Evolutionary conservation across 1,139 yeast genomes (phyloP).

Genomic region (Blastobotrys capitulatus): DNA sequence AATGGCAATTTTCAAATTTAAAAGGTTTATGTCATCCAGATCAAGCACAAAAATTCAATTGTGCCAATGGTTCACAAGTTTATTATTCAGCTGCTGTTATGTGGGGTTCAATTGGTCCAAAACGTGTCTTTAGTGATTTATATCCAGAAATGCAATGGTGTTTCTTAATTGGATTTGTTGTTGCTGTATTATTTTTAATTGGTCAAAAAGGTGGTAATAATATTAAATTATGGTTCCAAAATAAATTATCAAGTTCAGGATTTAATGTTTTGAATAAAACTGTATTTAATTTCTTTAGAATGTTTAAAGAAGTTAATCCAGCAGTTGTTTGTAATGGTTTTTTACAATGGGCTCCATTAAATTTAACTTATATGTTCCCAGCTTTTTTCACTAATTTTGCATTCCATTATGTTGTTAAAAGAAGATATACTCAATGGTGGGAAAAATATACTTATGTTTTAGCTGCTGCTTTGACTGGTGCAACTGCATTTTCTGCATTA

Average conservation of each 20-base stretch:
- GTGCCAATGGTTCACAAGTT: conserved; percentile 38
- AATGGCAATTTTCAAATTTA: conserved; percentile 47
- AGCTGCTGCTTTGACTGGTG: conserved; percentile 54
- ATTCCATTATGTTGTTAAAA: conserved; percentile 51
- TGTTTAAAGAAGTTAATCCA: conserved; percentile 41
- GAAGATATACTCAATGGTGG: conserved; percentile 47
- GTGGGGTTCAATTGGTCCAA: conserved; percentile 66
- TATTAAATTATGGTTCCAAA: conserved; percentile 38
- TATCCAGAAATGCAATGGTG: conserved; percentile 45
- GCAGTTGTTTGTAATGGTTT: conserved; percentile 47
- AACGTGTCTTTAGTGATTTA: conserved; percentile 44
- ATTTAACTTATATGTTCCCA: conserved; percentile 46
- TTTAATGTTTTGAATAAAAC: conserved; percentile 13
- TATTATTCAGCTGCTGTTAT: conserved; percentile 49
- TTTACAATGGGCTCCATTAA: conserved; percentile 45
- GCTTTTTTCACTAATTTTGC: conserved; percentile 46
- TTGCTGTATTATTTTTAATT: conserved; percentile 42
- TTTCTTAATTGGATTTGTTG: conserved; percentile 40
- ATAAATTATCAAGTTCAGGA: not conserved
- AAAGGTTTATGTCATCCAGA: conserved; percentile 43
- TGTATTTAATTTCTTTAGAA: conserved; percentile 36
- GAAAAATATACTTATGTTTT: conserved; percentile 48
- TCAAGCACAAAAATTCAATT: conserved; percentile 34
- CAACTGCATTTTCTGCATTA: conserved; percentile 34
- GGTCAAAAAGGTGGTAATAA: conserved; percentile 48